Evolutionary conservation across 345 rosid genomes (phyloP), one percentile per base, ranked within the genome.

Genomic region (Melaleuca alternifolia): DNA sequence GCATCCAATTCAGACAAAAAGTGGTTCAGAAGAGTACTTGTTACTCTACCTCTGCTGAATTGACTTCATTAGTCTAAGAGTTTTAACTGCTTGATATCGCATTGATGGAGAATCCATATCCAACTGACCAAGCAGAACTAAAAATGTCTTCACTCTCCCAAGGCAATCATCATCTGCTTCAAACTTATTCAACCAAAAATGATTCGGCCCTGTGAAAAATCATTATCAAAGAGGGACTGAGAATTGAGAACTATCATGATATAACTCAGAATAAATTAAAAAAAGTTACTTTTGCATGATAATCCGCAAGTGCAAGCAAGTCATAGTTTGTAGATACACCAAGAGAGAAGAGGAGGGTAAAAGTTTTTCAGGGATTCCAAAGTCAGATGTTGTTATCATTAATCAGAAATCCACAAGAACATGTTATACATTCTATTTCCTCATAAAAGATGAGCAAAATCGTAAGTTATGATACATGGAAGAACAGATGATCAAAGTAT

Each of bases 151-250:
- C 89, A 88, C 93, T 50, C 89, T 93, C 85, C 91, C 89, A 51
- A 93, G 91, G 90, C 87, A 86, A 79, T 84, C 88, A 53, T 85
- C 89, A 83, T 88, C 90, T 48, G 87, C 92, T 71, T 87, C 90
- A 85, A 52, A 91, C 82, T 83, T 88, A 91, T 97, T 97, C 85
- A 97, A 88, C 99, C 99, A 97, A 89, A 87, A 91, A 94, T 96
- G 95, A 59, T 92, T 79, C 3, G 90, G 93, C 26, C 98, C 99
- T 97, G 89, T 86, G 77, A 88, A 83, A 15, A 51, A 30, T 83
- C 85, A 50, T 51, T 56, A 84, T 30, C 16, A 65, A 65, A 65
- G 23, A 65, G 44, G 77, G 77, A 30, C 46, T 16, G 77, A 65
- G 79, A 33, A 71, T 24, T 37, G 79, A 71, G 79, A 71, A 37